A percentile compares a stretch with the other conserved stretches of the same genome.
phyloP scores from a whole-genome alignment of 306 rosid genomes.

The Aeschynomene evenia region DNA sequence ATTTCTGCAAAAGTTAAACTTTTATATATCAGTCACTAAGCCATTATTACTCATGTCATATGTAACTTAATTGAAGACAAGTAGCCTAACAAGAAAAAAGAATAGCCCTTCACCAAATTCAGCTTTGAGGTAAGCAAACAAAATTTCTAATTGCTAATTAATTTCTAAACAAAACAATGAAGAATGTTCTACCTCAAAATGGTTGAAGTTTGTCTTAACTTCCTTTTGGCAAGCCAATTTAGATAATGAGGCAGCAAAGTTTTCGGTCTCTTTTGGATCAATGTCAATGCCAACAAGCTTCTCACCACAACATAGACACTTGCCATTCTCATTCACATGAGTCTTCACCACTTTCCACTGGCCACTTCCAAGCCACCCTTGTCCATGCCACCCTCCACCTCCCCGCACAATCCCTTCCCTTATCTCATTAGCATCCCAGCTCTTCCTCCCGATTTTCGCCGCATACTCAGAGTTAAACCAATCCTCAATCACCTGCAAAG shows the following conservation, averaged over 20 bases:
- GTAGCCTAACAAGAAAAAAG: conserved; percentile 17
- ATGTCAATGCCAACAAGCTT: conserved; percentile 88
- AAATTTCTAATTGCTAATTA: background rate
- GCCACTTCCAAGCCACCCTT: conserved; percentile 95
- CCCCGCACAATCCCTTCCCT: conserved; percentile 55
- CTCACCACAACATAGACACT: conserved; percentile 57
- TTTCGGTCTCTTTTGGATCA: conserved; percentile 77
- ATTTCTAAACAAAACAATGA: conserved; percentile 26
- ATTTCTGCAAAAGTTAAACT: conserved; percentile 64
- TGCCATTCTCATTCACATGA: conserved; percentile 53
- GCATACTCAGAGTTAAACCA: conserved; percentile 76
- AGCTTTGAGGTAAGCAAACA: conserved; percentile 13
- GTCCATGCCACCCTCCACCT: conserved; percentile 99
- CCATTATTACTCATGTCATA: conserved; percentile 22
- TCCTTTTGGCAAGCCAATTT: conserved; percentile 69
- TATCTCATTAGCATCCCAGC: conserved; percentile 62
- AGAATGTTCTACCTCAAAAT: conserved; percentile 61
- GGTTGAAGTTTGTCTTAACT: conserved; percentile 47
- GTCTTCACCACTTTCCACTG: conserved; percentile 72
- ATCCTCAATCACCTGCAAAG: conserved; percentile 55
- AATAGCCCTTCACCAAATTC: conserved; percentile 19
- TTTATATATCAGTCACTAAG: conserved; percentile 47
- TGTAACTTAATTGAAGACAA: conserved; percentile 31
- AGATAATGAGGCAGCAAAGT: conserved; percentile 65
- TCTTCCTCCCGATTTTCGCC: conserved; percentile 42